Evolutionary conservation across 176 grass and related monocot species (phyloP), one percentile per base, ranked within the genome.

Genomic region (Saccharum officinarum): DNA sequence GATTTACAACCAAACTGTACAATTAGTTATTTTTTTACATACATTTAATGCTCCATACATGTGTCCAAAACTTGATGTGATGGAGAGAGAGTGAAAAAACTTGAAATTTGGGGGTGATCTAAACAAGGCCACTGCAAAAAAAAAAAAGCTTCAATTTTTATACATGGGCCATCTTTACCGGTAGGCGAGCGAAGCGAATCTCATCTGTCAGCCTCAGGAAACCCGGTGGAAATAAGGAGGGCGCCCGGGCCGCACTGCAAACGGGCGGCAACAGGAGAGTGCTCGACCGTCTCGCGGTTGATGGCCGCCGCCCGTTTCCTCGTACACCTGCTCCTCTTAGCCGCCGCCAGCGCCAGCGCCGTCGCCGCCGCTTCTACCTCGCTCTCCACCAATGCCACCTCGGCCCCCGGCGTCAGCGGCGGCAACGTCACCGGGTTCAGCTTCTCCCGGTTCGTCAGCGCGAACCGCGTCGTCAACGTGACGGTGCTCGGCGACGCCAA

Each of bases 401-500:
- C 20, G 14, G 31, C 13, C 20, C 31, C 40, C 4, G 73, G 75
- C n/a, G 62, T 17, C 36, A 54, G 47, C 18, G 1, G 6, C 17
- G 31, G 46, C 25, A 80, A 85, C 16, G 40, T 33, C 66, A 16
- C 36, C 13, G 26, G 10, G 26, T 84, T 77, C 87, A 80, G 71
- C 69, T 98, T 94, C 91, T 69, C 93, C 6, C 7, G 6, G 26
- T 98, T 98, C 80, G 10, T 26, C 3, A 0, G 0, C 49, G 76
- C 22, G 1, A 11, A 6, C 7, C 11, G 30, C 18, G 62, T n/a
- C 23, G 75, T 3, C 20, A 74, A 89, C 31, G 26, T 98, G 68
- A 88, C 91, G 3, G 25, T 94, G 39, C 16, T 76, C 5, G 38
- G 47, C 26, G 47, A 86, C 61, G 89, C 96, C 59, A 25, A 8